Evolutionary conservation across 345 rosid species (phyloP), one percentile per base, ranked within the genome.

Genomic region (Sisymbrium irio): DNA sequence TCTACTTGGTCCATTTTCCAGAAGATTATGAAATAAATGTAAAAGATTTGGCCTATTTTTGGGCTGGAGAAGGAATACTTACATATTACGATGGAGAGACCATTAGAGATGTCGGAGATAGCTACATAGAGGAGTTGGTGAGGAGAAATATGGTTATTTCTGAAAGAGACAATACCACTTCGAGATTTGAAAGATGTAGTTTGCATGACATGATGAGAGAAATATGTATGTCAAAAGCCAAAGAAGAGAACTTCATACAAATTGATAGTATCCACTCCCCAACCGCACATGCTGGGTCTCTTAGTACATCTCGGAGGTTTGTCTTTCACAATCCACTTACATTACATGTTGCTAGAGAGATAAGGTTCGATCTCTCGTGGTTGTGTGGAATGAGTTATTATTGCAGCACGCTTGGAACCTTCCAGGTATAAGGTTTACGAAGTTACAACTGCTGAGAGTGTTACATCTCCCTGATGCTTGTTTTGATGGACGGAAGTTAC

Each of bases 31-130:
- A 36, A 0, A 81, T 86, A 70, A 4, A 56, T 0, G 20, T 49
- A 0, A 35, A 40, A 12, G 2, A 49, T 0, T 30, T 86, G 37
- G 15, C 71, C 1, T 53, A 33, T 6, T 67, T 57, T 46, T 86
- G 80, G 89, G 67, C 81, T 7, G 83, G 74, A 1, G 82, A 82
- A 51, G 87, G 81, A 30, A 25, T 85, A 15, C 28, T 71, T 9
- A 10, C 2, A 2, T 0, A 20, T 3, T 10, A 13, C 22, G 28
- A 33, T 19, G 54, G 51, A 0, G 13, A 6, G 2, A 27, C 2
- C 4, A 9, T 62, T 51, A 51, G 17, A 42, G 50, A 83, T 27
- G 77, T 45, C 0, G 84, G 18, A 3, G 50, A 76, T 10, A 1
- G 13, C 35, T 76, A 68, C 55, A 10, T 85, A 33, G 44, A 30